A percentile compares a stretch with the other conserved stretches of the same genome.
Conservation (phyloP, 208 protist species). For the Tetramitus jugosus region DNA sequence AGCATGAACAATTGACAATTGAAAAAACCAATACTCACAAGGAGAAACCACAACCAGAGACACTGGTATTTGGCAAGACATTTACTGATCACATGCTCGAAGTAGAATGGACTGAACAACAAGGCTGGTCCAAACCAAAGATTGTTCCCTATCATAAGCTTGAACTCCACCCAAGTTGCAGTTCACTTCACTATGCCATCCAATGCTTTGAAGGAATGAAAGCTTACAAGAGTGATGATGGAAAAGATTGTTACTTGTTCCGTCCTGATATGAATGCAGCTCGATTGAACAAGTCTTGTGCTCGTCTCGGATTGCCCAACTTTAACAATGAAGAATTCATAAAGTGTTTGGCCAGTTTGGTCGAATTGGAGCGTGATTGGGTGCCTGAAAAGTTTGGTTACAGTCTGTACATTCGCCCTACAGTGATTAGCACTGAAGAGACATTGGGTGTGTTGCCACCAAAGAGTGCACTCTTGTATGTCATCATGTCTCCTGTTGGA, state of each 20-base stretch:
- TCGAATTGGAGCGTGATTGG: slow-evolving; percentile 81
- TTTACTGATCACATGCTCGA: too few species aligned
- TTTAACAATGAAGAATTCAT: slow-evolving; percentile 77
- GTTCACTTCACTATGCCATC: slow-evolving; percentile 64
- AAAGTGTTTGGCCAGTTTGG: slow-evolving; percentile 76
- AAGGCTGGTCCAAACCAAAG: slow-evolving; percentile 55
- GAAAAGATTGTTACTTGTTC: slow-evolving; percentile 77
- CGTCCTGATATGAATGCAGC: slow-evolving; percentile 87
- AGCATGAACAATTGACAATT: too few species aligned
- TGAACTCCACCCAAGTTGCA: slow-evolving; percentile 48
- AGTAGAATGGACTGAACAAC: slow-evolving; percentile 45
- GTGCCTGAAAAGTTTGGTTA: slow-evolving; percentile 61
- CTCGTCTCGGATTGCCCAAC: slow-evolving; percentile 75
- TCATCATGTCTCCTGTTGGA: slow-evolving; percentile 91
- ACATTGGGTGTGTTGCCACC: slow-evolving; percentile 57
- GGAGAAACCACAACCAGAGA: too few species aligned
- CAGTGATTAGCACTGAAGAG: slow-evolving; percentile 74
- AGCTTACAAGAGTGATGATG: slow-evolving; percentile 78
- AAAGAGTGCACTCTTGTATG: slow-evolving; percentile 60
- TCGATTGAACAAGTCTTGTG: slow-evolving; percentile 67
- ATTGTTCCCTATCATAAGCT: slow-evolving; percentile 54
- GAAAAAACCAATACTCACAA: too few species aligned
- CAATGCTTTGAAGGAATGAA: slow-evolving; percentile 96
- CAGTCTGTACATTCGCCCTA: slow-evolving; percentile 96
- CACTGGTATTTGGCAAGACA: too few species aligned